Base-by-base conservation (phyloP, 495 filamentous ascomycete species). In the Staphylotrichum tortipilum region DNA sequence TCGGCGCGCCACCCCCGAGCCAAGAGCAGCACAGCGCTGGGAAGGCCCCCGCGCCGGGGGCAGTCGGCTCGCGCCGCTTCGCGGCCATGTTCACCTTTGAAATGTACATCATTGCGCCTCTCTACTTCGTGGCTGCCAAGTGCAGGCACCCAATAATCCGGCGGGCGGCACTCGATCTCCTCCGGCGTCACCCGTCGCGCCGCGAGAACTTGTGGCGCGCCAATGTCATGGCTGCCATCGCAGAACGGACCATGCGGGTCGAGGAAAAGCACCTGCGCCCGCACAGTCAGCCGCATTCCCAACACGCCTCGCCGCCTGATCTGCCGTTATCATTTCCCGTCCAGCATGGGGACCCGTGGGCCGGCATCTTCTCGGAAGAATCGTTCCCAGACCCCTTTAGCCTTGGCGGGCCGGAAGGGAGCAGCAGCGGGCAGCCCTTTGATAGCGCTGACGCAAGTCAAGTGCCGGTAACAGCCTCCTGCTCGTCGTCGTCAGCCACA, bases 121-220 rank as follows among this genome's bases (percentile, higher is more conserved):
- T 79, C 4, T 78, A 69, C 44, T 75, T 75, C 52, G 69, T 75
- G 15, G 68, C 66, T 1, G 63, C 70, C 26, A 78, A 74, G 58
- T 78, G 75, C 51, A 64, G 72, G 10, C 63, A 66, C 22, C 70
- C 74, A 5, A 43, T 61, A 7, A 61, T 77, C 6, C 68, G 76
- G 30, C 59, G 68, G 15, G 63, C 63, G 4, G 75, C 75, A 4
- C 56, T 73, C 3, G 61, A 60, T 7, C 44, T 71, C 7, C 62
- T 73, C 42, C 61, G 54, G 43, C 58, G 65, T 24, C 58, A 69
- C 21, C 61, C 66, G 3, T 56, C 50, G 0, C 30, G 54, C 3
- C 59, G 61, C 4, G 68, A 71, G 42, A 70, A 67, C 37, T 52
- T 73, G 3, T 71, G 68, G 68, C 66, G 68, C 8, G 55, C 60